Percentiles rank a stretch among this genome's conserved stretches.
Conservation (phyloP, 2,329 filamentous ascomycete genomes). For the Fusarium mundagurra region DNA sequence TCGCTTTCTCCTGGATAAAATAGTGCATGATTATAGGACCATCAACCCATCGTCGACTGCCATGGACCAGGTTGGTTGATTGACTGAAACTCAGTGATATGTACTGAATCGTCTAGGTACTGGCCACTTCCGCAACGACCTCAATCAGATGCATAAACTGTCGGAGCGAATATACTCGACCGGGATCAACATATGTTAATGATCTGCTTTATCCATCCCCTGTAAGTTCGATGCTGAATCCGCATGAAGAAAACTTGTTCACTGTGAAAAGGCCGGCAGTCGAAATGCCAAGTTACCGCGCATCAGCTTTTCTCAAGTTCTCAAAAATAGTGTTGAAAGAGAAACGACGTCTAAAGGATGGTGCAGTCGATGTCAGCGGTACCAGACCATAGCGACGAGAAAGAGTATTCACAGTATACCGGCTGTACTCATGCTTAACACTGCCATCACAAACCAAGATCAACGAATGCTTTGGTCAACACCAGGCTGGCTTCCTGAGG, state of each 20-base stretch:
- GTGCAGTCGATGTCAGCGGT: conserved; percentile 90
- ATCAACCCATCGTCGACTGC: conserved; percentile 69
- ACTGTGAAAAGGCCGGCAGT: conserved; percentile 55
- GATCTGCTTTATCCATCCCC: conserved; percentile 81
- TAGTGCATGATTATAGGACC: conserved; percentile 78
- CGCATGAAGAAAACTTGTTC: conserved; percentile 3
- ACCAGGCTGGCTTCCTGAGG: conserved; percentile 90
- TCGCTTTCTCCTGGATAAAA: conserved; percentile 84
- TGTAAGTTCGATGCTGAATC: conserved; percentile 38
- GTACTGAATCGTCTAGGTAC: conserved; percentile 48
- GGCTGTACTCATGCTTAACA: conserved; percentile 88
- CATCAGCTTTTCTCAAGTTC: conserved; percentile 83
- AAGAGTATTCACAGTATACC: conserved; percentile 87
- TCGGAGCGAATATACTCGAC: conserved; percentile 83
- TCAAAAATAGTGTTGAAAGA: conserved; percentile 92
- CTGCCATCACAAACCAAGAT: conserved; percentile 76
- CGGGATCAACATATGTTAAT: conserved; percentile 82
- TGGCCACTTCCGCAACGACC: conserved; percentile 76
- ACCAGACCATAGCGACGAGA: conserved; percentile 85
- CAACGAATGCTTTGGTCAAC: conserved; percentile 86
- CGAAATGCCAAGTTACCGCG: conserved; percentile 62
- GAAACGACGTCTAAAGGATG: conserved; percentile 91
- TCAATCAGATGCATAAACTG: conserved; percentile 88
- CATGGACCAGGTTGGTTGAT: conserved; percentile 71
- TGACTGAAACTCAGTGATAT: neutral